These are phyloP conservation scores for Coemansia sp. DNA, from an alignment of 192 early-diverging fungal species.

Conservation along the genomic window DNA sequence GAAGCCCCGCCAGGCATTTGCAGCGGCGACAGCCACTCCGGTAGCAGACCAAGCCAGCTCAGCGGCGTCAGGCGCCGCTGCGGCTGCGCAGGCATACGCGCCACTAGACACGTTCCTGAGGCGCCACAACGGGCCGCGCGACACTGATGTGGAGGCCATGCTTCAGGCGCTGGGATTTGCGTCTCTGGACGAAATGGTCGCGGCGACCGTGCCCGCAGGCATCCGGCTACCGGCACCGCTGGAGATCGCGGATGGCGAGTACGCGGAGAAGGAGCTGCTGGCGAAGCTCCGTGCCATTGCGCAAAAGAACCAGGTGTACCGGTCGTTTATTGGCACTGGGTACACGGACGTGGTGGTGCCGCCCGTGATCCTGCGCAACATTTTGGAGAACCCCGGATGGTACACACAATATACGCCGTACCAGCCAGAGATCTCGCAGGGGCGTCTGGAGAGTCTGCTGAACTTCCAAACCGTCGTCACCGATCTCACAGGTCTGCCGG, in stretches of 20 bases:
- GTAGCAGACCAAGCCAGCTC: neutral
- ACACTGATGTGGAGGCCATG: constrained; percentile 76
- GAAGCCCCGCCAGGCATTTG: constrained; percentile 39
- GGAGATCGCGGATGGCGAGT: constrained; percentile 64
- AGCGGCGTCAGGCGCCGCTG: neutral
- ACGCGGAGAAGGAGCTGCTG: constrained; percentile 85
- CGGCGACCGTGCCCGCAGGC: constrained; percentile 74
- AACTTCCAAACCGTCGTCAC: constrained; percentile 98
- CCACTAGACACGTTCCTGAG: constrained; percentile 69
- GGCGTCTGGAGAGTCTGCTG: constrained; percentile 91
- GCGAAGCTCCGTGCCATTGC: constrained; percentile 80
- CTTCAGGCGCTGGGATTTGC: constrained; percentile 72
- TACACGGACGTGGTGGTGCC: constrained; percentile 90
- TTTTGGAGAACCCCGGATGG: constrained; percentile 99
- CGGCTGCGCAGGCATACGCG: constrained; percentile 33
- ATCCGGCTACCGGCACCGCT: constrained; percentile 74
- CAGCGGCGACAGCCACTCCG: constrained; percentile 4
- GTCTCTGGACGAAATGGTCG: constrained; percentile 76
- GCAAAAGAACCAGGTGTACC: constrained; percentile 84
- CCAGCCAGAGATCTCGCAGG: constrained; percentile 99
- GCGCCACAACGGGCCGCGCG: constrained; percentile 84
- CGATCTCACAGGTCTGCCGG: constrained; percentile 91
- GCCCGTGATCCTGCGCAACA: constrained; percentile 91
- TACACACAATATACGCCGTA: constrained; percentile 99
- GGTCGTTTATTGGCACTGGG: constrained; percentile 93